Base-by-base conservation (phyloP, 495 filamentous ascomycete species). In the Penicillium argentinense region DNA sequence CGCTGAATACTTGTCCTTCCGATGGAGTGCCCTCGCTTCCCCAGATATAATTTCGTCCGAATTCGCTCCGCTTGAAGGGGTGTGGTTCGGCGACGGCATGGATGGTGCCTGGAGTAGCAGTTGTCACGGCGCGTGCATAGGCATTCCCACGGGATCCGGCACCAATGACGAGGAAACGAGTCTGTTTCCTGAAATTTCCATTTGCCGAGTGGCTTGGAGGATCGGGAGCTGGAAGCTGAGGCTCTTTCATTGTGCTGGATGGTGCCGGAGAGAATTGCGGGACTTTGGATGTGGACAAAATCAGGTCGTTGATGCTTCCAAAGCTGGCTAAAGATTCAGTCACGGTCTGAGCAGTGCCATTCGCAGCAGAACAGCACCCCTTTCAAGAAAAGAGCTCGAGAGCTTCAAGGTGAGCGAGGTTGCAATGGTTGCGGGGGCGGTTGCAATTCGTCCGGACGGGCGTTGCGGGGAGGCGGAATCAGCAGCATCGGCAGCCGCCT, bases 71-170 rank as follows among this genome's bases (percentile, higher is more conserved):
- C 62, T 96, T 95, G 60, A 81, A 91, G 3, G 73, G 66, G 42
- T 89, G 75, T 0, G 93, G 92, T 56, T 98, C 93, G 12, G 86
- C 87, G 24, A 98, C 80, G 24, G 89, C 86, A 7, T 78, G 79
- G 47, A 95, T 75, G 3, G 80, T 64, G 19, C 83, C 88, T 45
- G 79, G 75, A 39, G 76, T 83, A 6, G 78, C 74, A 4, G 76
- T 69, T 14, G 64, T 64, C 21, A 88, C 82, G 33, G 86, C 84
- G 30, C 73, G 66, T 9, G 86, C 86, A 61, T 95, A 96, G 13
- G 86, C 77, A 42, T 78, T 77, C 32, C 92, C 91, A 4, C 91
- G 82, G 13, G 87, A 89, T 16, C 93, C 92, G 9, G 89, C 93
- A 1, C 92, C 92, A 49, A 97, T 87, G 51, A 97, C 75, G 37